A percentile compares a stretch with the other conserved stretches of the same genome.
phyloP scores from a whole-genome alignment of 2,329 filamentous ascomycete genomes.

The Colletotrichum tropicale region DNA sequence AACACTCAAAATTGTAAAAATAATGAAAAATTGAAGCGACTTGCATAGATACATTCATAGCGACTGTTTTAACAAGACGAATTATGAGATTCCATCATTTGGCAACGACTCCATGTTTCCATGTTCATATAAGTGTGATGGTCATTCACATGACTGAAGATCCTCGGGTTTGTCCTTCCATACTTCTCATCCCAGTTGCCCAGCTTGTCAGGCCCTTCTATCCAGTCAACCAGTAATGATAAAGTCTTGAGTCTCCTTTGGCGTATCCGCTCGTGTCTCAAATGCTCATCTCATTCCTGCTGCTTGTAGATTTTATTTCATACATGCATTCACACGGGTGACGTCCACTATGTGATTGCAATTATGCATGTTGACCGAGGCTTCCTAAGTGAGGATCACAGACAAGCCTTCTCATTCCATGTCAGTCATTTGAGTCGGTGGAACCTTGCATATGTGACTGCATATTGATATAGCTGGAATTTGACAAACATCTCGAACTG shows the following conservation, averaged over 20 bases:
- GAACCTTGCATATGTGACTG: background rate
- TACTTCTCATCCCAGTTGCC: background rate
- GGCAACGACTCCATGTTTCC: background rate
- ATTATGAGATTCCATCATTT: background rate
- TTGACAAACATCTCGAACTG: background rate
- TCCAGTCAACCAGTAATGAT: background rate
- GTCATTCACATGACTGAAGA: background rate
- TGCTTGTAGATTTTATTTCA: background rate
- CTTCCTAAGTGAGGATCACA: background rate
- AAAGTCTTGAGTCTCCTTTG: background rate
- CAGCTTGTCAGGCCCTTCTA: background rate
- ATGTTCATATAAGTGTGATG: background rate
- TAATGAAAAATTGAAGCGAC: background rate
- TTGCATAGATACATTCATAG: conserved; percentile 11
- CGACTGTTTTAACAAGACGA: conserved; percentile 1
- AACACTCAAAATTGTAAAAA: conserved; percentile 32
- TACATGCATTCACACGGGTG: background rate
- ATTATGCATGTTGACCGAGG: background rate
- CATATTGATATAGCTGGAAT: background rate
- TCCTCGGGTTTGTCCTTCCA: background rate
- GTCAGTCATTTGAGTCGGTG: background rate
- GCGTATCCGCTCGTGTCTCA: background rate
- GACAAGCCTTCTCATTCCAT: background rate
- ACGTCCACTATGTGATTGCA: background rate
- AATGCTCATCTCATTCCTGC: background rate